Base-by-base conservation (phyloP, 2,329 filamentous ascomycete genomes). In the Teratosphaeria gauchensis region DNA sequence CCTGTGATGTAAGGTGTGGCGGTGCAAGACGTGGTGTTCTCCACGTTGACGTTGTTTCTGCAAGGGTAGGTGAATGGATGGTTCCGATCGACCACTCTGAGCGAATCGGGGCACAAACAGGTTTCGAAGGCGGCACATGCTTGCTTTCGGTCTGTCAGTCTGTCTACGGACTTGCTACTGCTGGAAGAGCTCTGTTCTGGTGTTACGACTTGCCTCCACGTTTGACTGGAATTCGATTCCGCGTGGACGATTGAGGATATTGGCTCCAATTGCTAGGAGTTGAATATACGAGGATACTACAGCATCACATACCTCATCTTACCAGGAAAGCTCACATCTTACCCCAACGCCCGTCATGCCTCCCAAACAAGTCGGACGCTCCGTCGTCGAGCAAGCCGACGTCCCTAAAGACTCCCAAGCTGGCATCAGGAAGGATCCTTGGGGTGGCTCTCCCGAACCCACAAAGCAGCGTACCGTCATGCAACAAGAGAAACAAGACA, bases 401-500 rank as follows among this genome's bases (percentile, higher is more conserved):
- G 62, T 66, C 54, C 60, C 63, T 46, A 62, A 64, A 59, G 60
- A 66, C 62, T 21, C 61, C 59, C 61, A 62, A 62, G 61, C 64
- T 56, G 28, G 32, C 28, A 21, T 48, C 42, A 48, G 19, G 19
- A 8, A 19, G 19, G 19, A 21, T 8, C 42, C 42, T n/a, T 48
- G n/a, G 33, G 33, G 14, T 19, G 56, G 35, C 35, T 14, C 63
- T 57, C 32, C 60, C 56, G 59, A 66, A 62, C 61, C 65, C 59
- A 54, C 63, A 58, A 32, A 68, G 61, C 68, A 72, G 54, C 75
- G 77, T 61, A 78, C 77, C 16, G 71, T 71, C 42, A 70, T 73
- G 66, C 75, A 77, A 67, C 76, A 80, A 63, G 62, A 78, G 59
- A 80, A 80, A 65, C 72, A 74, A 53, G 62, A 76, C 51, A 73